Percentiles rank a stretch among this genome's conserved stretches.
Evolutionary conservation across 352 stramenopile species (phyloP).

Genomic region (Pythium myriotylum): DNA sequence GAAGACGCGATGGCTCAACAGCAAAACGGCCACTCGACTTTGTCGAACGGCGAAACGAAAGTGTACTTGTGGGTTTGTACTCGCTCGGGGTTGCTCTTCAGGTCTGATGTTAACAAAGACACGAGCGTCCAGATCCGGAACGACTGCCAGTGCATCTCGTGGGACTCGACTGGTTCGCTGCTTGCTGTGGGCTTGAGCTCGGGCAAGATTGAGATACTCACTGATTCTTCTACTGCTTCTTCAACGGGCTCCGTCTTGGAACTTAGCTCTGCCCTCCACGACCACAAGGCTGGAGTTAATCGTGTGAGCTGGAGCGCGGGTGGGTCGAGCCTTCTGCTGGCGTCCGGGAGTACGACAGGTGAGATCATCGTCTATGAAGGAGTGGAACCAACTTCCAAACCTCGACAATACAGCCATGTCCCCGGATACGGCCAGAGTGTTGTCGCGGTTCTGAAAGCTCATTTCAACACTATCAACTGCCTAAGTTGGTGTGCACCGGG

Average conservation of each 20-base stretch:
- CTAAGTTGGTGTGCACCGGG: constrained; percentile 41
- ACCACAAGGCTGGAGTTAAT: constrained; percentile 54
- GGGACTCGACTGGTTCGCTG: constrained; percentile 3
- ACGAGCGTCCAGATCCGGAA: neutral
- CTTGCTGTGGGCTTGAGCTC: constrained; percentile 45
- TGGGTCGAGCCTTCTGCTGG: constrained; percentile 20
- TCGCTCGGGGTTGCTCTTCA: constrained; percentile 6
- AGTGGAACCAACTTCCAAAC: neutral
- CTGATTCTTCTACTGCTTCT: neutral
- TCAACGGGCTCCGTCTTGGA: neutral
- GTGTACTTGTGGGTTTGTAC: constrained; percentile 62
- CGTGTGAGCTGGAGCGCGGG: constrained; percentile 43
- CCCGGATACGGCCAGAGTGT: constrained; percentile 24
- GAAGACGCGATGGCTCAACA: constrained; percentile 52
- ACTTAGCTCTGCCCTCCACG: constrained; percentile 32
- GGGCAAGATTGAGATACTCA: constrained; percentile 51
- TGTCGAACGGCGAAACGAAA: constrained; percentile 1
- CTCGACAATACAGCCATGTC: neutral
- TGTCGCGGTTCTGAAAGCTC: constrained; percentile 33
- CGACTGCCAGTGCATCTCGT: constrained; percentile 25
- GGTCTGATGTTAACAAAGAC: constrained; percentile 21
- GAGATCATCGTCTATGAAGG: constrained; percentile 56
- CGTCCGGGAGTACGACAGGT: constrained; percentile 50
- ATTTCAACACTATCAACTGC: constrained; percentile 46
- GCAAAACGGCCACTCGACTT: neutral